Conservation (phyloP, 2,329 filamentous ascomycete genomes). For the Zasmidium cellare region DNA sequence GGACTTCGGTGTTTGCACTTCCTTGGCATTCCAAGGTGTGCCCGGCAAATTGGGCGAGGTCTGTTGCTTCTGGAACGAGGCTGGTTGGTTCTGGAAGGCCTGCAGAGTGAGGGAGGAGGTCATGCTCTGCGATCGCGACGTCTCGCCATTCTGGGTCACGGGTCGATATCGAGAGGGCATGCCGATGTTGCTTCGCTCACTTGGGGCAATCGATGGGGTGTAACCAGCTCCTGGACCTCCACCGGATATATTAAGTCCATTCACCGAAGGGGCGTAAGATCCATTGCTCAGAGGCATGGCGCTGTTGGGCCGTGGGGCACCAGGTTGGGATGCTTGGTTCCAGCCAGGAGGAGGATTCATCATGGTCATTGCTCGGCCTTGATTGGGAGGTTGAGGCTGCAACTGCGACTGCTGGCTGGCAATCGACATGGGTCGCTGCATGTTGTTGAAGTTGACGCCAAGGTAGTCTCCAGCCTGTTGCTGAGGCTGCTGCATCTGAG, state of each 20-base stretch:
- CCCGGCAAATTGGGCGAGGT: conserved; percentile 21
- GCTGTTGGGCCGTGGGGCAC: conserved; percentile 50
- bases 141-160: conserved; percentile 55
- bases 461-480: conserved; percentile 25
- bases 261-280: conserved; percentile 36
- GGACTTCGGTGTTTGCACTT: conserved; percentile 24
- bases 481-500: conserved; percentile 11
- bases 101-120: conserved; percentile 33
- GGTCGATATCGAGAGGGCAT: conserved; percentile 87
- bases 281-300: conserved; percentile 26
- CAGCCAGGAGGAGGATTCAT: conserved; percentile 59
- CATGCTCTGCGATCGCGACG: conserved; percentile 42
- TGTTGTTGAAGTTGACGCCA: conserved; percentile 21
- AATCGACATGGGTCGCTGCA: conserved; percentile 47
- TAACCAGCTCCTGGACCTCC: conserved; percentile 58
- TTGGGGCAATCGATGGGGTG: conserved; percentile 88
- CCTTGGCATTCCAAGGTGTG: conserved; percentile 19
- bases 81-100: conserved; percentile 27
- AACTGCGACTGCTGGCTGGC: conserved; percentile 32
- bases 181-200: conserved; percentile 91
- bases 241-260: conserved; percentile 40
- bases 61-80: conserved; percentile 24
- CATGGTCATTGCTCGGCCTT: conserved; percentile 75
- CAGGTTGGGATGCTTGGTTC: conserved; percentile 21
- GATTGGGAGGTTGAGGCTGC: conserved; percentile 27